Percentiles rank a stretch among this genome's conserved stretches.
Evolutionary conservation across 225 moss, liverwort and hornwort species (phyloP).

Genomic region (Anthoceros angustus): DNA sequence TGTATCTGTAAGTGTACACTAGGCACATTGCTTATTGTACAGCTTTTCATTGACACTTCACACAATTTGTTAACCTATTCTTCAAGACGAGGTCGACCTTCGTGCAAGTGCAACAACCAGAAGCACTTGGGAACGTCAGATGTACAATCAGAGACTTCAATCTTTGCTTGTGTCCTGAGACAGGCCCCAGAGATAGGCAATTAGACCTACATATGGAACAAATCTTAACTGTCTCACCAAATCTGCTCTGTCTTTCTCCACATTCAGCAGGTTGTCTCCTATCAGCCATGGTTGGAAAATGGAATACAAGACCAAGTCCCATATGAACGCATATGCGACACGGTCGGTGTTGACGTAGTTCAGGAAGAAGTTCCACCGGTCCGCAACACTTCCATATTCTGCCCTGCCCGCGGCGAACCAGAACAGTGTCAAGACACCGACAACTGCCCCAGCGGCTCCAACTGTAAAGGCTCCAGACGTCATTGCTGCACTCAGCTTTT

Average conservation of each 20-base stretch:
- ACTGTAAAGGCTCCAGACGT: constrained; percentile 34
- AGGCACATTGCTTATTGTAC: too few species aligned
- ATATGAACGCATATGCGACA: constrained; percentile 67
- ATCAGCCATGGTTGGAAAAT: constrained; percentile 85
- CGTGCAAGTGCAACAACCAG: too few species aligned
- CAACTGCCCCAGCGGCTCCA: constrained; percentile 36
- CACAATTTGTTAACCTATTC: too few species aligned
- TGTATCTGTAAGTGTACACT: too few species aligned
- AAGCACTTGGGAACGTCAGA: too few species aligned
- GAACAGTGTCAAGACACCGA: constrained; percentile 45
- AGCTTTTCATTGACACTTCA: too few species aligned
- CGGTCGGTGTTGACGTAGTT: constrained; percentile 40
- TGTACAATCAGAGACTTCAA: neutral
- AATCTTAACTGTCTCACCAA: constrained; percentile 30
- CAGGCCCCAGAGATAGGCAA: constrained; percentile 50
- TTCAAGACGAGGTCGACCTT: too few species aligned
- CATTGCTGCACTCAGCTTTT: constrained; percentile 19
- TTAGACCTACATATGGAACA: constrained; percentile 55
- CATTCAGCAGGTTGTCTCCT: constrained; percentile 53
- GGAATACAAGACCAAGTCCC: constrained; percentile 61
- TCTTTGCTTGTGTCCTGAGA: constrained; percentile 4
- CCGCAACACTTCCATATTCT: constrained; percentile 37
- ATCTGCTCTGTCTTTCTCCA: constrained; percentile 28
- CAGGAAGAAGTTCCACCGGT: constrained; percentile 55
- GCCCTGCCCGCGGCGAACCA: constrained; percentile 59